phyloP scores from a whole-genome alignment of 2,329 filamentous ascomycete genomes.

The Pyricularia sp. region DNA sequence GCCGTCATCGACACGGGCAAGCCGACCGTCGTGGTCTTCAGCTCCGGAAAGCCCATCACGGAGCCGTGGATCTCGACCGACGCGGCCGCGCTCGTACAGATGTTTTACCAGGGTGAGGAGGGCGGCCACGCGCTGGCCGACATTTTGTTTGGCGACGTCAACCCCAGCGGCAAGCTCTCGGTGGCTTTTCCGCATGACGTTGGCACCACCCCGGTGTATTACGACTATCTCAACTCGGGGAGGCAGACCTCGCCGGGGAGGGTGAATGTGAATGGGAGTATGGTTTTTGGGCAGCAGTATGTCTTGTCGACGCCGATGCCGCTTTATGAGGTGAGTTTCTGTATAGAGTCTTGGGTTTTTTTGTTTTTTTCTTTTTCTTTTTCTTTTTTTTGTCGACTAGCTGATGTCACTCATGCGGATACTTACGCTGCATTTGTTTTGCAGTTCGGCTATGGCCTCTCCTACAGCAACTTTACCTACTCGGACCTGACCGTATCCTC shows the following conservation, averaged over 20 bases:
- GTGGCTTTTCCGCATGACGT: conserved; percentile 56
- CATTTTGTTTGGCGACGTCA: conserved; percentile 50
- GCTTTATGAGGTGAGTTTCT: conserved; percentile 31
- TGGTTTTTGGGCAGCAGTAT: conserved; percentile 53
- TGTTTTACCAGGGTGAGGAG: conserved; percentile 62
- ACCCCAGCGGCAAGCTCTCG: conserved; percentile 52
- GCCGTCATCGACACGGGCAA: conserved; percentile 55
- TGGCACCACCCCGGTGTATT: conserved; percentile 55
- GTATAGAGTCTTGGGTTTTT: not conserved
- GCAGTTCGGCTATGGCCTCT: conserved; percentile 53
- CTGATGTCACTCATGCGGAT: not conserved
- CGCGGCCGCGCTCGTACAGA: conserved; percentile 54
- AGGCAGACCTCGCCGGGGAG: conserved; percentile 40
- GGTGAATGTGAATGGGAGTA: conserved; percentile 41
- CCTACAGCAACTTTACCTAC: conserved; percentile 52
- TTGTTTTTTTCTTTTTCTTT: not conserved
- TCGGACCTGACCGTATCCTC: conserved; percentile 36
- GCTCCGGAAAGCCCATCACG: conserved; percentile 58
- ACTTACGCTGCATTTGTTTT: not conserved
- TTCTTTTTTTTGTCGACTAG: not conserved
- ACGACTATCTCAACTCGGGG: conserved; percentile 59
- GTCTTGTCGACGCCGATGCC: conserved; percentile 46
- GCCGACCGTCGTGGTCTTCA: conserved; percentile 55
- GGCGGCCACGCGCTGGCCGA: conserved; percentile 54
- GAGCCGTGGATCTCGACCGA: conserved; percentile 58